These are phyloP conservation scores for Fistulina hepatica DNA, from an alignment of 1,284 basidiomycete genomes.

Conservation along the genomic window DNA sequence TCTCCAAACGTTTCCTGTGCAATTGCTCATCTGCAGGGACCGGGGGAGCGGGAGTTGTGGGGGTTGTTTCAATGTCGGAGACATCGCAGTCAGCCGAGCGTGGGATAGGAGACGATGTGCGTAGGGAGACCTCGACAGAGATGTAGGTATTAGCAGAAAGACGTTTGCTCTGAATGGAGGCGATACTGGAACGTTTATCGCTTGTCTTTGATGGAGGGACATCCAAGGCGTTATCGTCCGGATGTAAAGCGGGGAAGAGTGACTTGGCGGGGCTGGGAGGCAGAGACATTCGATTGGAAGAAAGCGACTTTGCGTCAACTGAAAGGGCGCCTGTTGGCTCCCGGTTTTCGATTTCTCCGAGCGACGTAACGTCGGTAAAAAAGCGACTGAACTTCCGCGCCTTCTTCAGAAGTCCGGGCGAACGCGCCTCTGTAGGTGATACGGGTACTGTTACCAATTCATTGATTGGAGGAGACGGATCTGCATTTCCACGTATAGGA, in stretches of 20 bases:
- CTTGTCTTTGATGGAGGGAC: background rate
- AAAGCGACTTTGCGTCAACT: background rate
- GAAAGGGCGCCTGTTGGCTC: background rate
- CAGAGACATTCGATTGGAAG: background rate
- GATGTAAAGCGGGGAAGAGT: background rate
- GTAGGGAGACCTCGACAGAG: background rate
- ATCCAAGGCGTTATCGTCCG: background rate
- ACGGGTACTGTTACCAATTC: too few relatives aligned
- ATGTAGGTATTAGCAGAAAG: background rate
- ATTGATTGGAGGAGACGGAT: too few relatives aligned
- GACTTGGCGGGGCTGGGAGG: background rate
- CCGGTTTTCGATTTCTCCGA: constrained; percentile 14
- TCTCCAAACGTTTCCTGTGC: constrained; percentile 27
- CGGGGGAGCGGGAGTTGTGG: constrained; percentile 11
- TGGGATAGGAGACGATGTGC: too few relatives aligned
- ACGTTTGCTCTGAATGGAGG: background rate
- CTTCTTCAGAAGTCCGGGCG: constrained; percentile 31
- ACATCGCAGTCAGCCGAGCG: background rate
- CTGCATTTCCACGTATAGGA: too few relatives aligned
- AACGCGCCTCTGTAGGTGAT: too few relatives aligned
- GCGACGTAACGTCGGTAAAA: constrained; percentile 24
- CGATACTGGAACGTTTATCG: background rate
- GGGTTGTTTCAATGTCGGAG: constrained; percentile 1
- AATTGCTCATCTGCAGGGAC: constrained; percentile 16
- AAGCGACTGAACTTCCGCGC: constrained; percentile 33